Conservation (phyloP, 495 filamentous ascomycete genomes). For the Talaromyces liani region DNA sequence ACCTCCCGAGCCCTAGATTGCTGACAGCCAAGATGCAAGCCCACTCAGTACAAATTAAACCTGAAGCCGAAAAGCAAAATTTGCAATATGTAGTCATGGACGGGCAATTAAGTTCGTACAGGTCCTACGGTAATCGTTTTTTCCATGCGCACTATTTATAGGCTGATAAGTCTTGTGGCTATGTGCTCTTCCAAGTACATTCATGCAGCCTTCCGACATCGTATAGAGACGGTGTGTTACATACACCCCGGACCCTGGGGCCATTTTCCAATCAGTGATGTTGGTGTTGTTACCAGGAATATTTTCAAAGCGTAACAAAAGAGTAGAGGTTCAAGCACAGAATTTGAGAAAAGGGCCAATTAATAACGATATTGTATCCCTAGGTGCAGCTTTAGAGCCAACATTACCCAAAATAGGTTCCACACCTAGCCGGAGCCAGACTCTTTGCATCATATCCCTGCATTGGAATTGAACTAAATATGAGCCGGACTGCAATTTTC, state of each 20-base stretch:
- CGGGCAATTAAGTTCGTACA: not conserved
- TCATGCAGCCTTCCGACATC: constrained; percentile 1
- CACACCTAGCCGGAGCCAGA: not conserved
- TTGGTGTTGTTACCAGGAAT: not conserved
- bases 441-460: not conserved
- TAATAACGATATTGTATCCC: not conserved
- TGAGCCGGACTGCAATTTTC: not conserved
- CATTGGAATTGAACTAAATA: not conserved
- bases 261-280: not conserved
- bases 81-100: not conserved
- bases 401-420: not conserved
- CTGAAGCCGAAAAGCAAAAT: not conserved
- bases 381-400: not conserved
- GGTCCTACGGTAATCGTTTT: not conserved
- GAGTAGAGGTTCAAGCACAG: not conserved
- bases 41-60: not conserved
- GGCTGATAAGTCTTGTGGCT: not conserved
- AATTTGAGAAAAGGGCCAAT: not conserved
- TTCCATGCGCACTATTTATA: constrained; percentile 1
- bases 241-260: not conserved
- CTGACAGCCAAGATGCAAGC: not conserved
- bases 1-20: not conserved
- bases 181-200: not conserved
- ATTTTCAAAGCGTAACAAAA: not conserved
- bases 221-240: not conserved